These are phyloP conservation scores for Prunella vulgaris DNA, from an alignment of 257 asterid genomes.

Conservation along the genomic window DNA sequence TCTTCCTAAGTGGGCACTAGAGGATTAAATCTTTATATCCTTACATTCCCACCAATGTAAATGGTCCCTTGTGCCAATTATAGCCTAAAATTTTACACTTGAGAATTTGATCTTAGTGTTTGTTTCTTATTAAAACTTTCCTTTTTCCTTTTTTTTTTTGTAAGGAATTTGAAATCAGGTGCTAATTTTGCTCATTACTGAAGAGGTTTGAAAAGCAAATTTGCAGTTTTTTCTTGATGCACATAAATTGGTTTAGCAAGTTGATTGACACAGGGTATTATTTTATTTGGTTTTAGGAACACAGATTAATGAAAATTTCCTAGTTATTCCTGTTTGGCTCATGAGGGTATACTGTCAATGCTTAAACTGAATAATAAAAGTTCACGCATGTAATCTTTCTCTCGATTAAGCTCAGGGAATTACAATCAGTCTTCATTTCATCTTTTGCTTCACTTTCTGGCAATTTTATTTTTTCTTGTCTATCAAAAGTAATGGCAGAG, in stretches of 20 bases:
- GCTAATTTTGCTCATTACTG: background rate
- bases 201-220: background rate
- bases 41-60: background rate
- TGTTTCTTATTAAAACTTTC: background rate
- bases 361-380: background rate
- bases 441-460: slow-evolving; percentile 11
- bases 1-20: background rate
- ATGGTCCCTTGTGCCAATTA: background rate
- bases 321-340: background rate
- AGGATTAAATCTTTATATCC: background rate
- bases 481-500: background rate
- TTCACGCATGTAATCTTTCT: background rate
- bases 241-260: background rate
- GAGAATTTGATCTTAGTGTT: background rate
- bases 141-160: background rate
- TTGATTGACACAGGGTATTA: background rate
- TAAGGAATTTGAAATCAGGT: background rate
- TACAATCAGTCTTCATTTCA: background rate
- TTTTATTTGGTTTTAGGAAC: background rate
- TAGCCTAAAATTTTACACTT: background rate
- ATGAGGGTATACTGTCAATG: background rate
- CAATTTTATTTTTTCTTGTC: background rate
- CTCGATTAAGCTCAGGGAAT: background rate
- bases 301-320: background rate
- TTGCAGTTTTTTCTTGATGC: background rate